Base-by-base conservation (phyloP, 805 yeast genomes). In the Starmerella stigmatis region DNA sequence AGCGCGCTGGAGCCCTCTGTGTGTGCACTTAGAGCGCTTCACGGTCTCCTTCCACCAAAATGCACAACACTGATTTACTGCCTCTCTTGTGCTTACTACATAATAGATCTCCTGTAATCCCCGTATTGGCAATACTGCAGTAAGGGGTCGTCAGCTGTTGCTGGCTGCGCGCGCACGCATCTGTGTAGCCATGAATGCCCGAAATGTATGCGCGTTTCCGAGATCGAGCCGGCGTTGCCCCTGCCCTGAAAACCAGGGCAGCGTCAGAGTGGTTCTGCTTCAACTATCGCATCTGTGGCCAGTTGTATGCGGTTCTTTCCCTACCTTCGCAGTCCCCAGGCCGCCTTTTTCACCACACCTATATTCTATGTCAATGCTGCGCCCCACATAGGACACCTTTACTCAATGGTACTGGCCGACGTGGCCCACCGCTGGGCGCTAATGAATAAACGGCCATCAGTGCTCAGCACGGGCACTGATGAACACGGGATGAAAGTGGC, bases 401-500 rank as follows among this genome's bases (percentile, higher is more conserved):
- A 92, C 61, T 76, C 95, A 4, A 82, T 86, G 83, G 68, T 86
- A 0, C 63, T 92, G 36, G 78, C 88, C 41, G 98, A 92, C 63
- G 79, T 79, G 1, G 69, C 79, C 41, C 74, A 71, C 49, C 69
- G 96, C 52, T 89, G 94, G 94, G 74, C 73, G 29, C 56, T 56
- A 15, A 63, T 80, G 9, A 64, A 63, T 0, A 64, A 72, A 2
- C 59, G 65, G 4, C 63, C 74, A 0, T 64, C 78, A 1, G 73
- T 66, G 48, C 73, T 88, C 57, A 74, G 84, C 6, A 92, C 97
- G 0, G 98, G 98, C 0, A 88, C 96, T 0, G 98, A 92, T 61
- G 98, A 92, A 63, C 98, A 92, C 61, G 98, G 98, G 0, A 65
- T 86, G 44, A 92, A 92, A 66, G 89, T 89, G 25, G 94, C 85